phyloP scores from a whole-genome alignment of 371 early-diverging fungal genomes.

The Rhizopus arrhizus region DNA sequence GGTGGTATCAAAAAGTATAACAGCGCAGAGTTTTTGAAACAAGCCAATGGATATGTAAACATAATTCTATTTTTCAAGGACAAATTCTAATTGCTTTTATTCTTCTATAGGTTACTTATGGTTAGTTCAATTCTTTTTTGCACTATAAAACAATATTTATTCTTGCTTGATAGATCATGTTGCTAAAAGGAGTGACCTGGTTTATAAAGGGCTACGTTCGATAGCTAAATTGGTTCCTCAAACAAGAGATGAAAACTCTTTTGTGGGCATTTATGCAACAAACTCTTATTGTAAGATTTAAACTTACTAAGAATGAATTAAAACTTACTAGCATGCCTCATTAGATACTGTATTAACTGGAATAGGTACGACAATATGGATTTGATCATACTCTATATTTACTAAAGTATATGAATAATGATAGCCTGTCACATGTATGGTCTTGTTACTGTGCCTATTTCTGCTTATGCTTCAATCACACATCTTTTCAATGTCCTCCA shows the following conservation, averaged over 20 bases:
- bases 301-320: too few species aligned
- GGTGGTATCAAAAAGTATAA: conserved; percentile 42
- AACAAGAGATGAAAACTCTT: conserved; percentile 44
- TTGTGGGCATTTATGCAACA: conserved; percentile 56
- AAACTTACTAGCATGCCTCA: too few species aligned
- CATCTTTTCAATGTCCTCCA: conserved; percentile 33
- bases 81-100: not conserved
- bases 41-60: conserved; percentile 32
- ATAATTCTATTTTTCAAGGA: not conserved
- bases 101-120: conserved; percentile 31
- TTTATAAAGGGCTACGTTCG: conserved; percentile 34
- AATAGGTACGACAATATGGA: conserved; percentile 33
- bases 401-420: not conserved
- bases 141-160: not conserved
- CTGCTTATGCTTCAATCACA: conserved; percentile 32
- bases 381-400: not conserved
- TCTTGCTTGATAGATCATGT: conserved; percentile 21
- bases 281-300: conserved; percentile 49
- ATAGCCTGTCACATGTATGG: conserved; percentile 45
- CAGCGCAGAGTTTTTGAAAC: conserved; percentile 31
- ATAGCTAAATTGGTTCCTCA: conserved; percentile 44
- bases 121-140: conserved; percentile 8
- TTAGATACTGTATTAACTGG: conserved; percentile 39
- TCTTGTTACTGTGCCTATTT: conserved; percentile 49
- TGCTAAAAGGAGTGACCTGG: conserved; percentile 17